Conservation (phyloP, 768 basidiomycete genomes). For the Arthromyces matolae region DNA sequence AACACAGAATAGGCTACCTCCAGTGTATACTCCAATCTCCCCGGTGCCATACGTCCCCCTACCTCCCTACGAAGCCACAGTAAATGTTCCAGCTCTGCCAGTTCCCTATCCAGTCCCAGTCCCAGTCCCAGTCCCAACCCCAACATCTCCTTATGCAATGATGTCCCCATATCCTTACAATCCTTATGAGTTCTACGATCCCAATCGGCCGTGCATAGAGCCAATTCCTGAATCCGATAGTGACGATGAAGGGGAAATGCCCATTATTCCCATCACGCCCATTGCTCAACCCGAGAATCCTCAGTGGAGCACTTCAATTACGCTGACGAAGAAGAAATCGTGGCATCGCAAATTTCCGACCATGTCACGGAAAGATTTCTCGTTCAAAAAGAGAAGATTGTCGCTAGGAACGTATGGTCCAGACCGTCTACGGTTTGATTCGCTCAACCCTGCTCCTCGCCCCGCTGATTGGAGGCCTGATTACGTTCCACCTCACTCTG, state of each 20-base stretch:
- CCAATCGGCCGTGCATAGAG: neutral
- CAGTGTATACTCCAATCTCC: neutral
- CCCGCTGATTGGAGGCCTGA: constrained; percentile 16
- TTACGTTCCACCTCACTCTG: constrained; percentile 6
- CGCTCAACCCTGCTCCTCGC: constrained; percentile 13
- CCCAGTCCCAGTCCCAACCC: too few species aligned
- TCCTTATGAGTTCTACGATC: neutral
- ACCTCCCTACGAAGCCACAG: constrained; percentile 1
- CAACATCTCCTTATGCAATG: neutral
- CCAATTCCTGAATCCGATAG: neutral
- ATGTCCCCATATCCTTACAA: neutral
- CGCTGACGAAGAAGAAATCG: neutral
- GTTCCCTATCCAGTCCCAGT: neutral
- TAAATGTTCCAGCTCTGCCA: neutral
- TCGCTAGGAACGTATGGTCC: constrained; percentile 1
- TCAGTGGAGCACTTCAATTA: too few species aligned
- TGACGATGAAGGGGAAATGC: neutral
- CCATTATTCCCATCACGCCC: too few species aligned
- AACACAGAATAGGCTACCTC: constrained; percentile 2
- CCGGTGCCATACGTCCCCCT: neutral
- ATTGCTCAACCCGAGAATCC: too few species aligned
- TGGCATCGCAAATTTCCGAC: neutral
- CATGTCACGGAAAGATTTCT: neutral
- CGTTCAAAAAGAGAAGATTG: neutral
- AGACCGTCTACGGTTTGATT: constrained; percentile 6